Conservation (phyloP, 1,284 basidiomycete species). For the Fomitopsis betulina region DNA sequence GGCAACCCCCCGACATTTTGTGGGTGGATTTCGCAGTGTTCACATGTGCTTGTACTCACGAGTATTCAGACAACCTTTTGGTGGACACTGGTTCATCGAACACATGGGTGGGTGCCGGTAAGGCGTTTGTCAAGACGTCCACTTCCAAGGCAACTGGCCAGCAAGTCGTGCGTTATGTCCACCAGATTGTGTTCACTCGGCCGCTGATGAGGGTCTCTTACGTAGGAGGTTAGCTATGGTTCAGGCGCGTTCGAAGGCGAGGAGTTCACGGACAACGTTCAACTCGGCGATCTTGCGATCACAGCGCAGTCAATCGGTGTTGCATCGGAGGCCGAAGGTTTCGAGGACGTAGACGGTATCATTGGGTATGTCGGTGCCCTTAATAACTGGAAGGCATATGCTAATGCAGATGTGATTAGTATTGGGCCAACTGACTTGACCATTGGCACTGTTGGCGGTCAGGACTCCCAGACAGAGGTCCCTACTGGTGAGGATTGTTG, state of each 20-base stretch:
- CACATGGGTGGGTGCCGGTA: constrained; percentile 61
- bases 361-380: constrained; percentile 33
- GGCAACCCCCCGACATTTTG: constrained; percentile 32
- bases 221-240: constrained; percentile 47
- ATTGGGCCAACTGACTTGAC: neutral
- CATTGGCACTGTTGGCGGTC: neutral
- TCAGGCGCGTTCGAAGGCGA: constrained; percentile 45
- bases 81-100: constrained; percentile 42
- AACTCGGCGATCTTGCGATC: constrained; percentile 29
- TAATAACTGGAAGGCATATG: neutral
- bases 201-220: neutral
- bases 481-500: neutral
- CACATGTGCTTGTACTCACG: neutral
- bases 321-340: constrained; percentile 35
- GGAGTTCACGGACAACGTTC: constrained; percentile 43
- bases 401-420: neutral
- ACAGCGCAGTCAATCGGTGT: constrained; percentile 53
- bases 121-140: constrained; percentile 41
- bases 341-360: constrained; percentile 46
- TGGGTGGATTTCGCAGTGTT: constrained; percentile 13
- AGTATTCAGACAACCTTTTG: constrained; percentile 24
- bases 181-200: neutral
- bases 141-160: constrained; percentile 35
- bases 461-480: neutral
- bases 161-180: constrained; percentile 35